Evolutionary conservation across 805 yeast species (phyloP), one percentile per base, ranked within the genome.

Genomic region (Candida methanosorbosa): DNA sequence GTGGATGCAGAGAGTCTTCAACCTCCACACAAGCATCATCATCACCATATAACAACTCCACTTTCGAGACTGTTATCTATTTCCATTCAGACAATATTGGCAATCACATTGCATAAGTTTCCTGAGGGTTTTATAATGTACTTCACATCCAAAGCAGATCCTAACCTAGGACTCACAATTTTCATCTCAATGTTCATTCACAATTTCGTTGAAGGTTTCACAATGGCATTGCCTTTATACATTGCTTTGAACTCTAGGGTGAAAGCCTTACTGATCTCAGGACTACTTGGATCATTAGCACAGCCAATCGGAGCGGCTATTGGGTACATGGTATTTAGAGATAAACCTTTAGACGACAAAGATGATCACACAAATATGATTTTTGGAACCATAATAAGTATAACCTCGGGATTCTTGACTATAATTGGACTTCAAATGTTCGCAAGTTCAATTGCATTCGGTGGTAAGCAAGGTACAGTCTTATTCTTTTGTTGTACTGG

Each of bases 71-170:
- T 90, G n/a, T 58, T 90, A 9, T 74, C 94, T 5, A 86, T 90
- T 38, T 97, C 96, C 4, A 55, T 92, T 17, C 97, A 92, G 55
- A 90, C 97, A 0, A 77, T 88, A 6, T 54, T 88, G 33, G 97
- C 95, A 0, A 75, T 90, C 20, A 73, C 94, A 0, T 59, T 92
- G 20, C 98, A 90, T 60, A 88, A 92, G 54, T 67, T 90, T 18
- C 98, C 98, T 0, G 98, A 90, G 58, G 98, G 98, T 0, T 84
- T 90, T 49, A 77, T 90, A 36, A 81, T 94, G 30, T 90, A 74
- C 54, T 82, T 81, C 23, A 87, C 92, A 0, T 69, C 86, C 2
- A 63, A 64, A 38, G 78, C 76, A 0, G 83, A 81, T 49, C 75
- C 81, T 2, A 59, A 68, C 38, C 59, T 87, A 19, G 97, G 97